Conservation (phyloP, 2,329 filamentous ascomycete genomes). For the Fusarium sarcochroum region DNA sequence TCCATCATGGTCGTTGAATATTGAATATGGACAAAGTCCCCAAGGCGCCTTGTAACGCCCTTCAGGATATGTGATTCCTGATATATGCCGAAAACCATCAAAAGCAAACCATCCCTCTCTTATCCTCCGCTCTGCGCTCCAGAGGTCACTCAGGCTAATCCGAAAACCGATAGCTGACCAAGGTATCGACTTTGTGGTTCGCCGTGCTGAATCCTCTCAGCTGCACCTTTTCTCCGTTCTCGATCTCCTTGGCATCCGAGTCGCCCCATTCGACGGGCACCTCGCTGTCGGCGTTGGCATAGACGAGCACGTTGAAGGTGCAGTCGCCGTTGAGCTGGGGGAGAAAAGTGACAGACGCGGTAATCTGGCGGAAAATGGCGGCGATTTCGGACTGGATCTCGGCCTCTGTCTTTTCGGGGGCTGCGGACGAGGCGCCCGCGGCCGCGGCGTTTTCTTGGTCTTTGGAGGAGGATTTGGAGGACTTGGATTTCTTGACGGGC, state of each 20-base stretch:
- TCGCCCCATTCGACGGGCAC: constrained; percentile 99
- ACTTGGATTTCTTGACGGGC: constrained; percentile 56
- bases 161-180: constrained; percentile 87
- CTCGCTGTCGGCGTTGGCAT: constrained; percentile 95
- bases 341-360: constrained; percentile 95
- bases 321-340: constrained; percentile 91
- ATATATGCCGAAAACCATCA: constrained; percentile 21
- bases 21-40: constrained; percentile 23
- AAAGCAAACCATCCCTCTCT: constrained; percentile 11
- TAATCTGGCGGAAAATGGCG: constrained; percentile 97
- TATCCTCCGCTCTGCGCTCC: background rate
- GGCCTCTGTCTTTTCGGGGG: constrained; percentile 84
- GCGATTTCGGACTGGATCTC: constrained; percentile 98
- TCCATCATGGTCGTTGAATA: constrained; percentile 21
- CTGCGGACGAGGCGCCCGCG: constrained; percentile 44
- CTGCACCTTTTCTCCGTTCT: constrained; percentile 94
- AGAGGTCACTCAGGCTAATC: constrained; percentile 17
- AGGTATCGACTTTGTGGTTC: constrained; percentile 92
- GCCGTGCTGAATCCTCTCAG: constrained; percentile 95
- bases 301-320: constrained; percentile 98
- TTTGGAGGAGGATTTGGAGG: constrained; percentile 62
- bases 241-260: constrained; percentile 96
- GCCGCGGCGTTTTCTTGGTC: constrained; percentile 80
- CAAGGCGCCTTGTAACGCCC: constrained; percentile 44
- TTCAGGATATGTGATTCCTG: constrained; percentile 20